phyloP scores from a whole-genome alignment of 2,329 filamentous ascomycete genomes.

The Alternaria brassicae region DNA sequence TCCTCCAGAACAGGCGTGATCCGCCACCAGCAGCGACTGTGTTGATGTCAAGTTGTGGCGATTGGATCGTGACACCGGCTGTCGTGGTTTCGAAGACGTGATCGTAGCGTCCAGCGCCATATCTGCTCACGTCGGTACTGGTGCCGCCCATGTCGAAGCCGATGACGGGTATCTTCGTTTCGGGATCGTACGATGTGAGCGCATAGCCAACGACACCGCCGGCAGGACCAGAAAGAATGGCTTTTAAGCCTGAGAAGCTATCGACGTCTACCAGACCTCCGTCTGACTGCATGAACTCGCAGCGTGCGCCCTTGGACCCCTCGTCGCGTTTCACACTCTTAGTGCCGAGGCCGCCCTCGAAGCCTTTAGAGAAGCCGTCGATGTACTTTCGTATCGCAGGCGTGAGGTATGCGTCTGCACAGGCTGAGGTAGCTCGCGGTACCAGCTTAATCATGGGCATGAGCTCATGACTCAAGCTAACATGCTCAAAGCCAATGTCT shows the following conservation, averaged over 20 bases:
- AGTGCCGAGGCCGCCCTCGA: conserved; percentile 79
- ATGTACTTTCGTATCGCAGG: conserved; percentile 81
- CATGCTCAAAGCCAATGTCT: conserved; percentile 82
- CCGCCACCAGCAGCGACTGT: conserved; percentile 92
- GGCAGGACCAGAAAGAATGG: conserved; percentile 89
- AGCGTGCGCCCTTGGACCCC: conserved; percentile 74
- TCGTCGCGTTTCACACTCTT: conserved; percentile 73
- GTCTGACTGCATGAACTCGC: conserved; percentile 95
- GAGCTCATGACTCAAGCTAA: conserved; percentile 79
- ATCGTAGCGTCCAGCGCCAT: conserved; percentile 84
- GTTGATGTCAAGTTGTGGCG: conserved; percentile 91
- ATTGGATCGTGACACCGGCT: conserved; percentile 92
- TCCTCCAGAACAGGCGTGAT: conserved; percentile 83
- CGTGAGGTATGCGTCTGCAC: conserved; percentile 80
- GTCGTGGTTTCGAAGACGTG: conserved; percentile 95
- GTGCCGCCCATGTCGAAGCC: conserved; percentile 97
- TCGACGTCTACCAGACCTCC: conserved; percentile 75
- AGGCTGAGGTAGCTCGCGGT: conserved; percentile 76
- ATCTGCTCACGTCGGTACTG: conserved; percentile 88
- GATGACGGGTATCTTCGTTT: conserved; percentile 84
- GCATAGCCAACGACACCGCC: conserved; percentile 93
- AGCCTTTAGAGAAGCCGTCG: conserved; percentile 78
- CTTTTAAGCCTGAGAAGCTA: conserved; percentile 82
- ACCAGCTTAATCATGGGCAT: conserved; percentile 91
- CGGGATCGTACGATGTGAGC: conserved; percentile 84